These are phyloP conservation scores for Veloporphyrellus conicus DNA, from an alignment of 1,284 basidiomycete species.

Conservation along the genomic window DNA sequence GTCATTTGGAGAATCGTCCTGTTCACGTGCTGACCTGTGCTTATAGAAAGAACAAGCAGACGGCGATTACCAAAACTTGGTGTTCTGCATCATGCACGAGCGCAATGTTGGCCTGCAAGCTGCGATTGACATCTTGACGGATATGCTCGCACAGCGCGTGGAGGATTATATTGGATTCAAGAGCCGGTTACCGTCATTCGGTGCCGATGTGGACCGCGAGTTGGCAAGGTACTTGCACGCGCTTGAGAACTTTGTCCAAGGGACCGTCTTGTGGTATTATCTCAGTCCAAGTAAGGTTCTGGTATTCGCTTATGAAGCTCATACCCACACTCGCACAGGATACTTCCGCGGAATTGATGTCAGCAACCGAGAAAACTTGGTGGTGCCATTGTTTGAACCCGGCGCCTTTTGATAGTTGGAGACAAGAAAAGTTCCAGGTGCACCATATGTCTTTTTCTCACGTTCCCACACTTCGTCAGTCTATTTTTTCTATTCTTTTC, in stretches of 20 bases:
- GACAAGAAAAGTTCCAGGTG: too few relatives aligned
- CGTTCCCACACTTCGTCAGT: background rate
- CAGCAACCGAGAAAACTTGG: constrained; percentile 26
- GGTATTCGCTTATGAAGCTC: constrained; percentile 10
- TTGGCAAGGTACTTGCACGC: constrained; percentile 38
- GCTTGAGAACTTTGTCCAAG: constrained; percentile 47
- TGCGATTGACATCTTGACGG: constrained; percentile 41
- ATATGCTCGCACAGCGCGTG: constrained; percentile 42
- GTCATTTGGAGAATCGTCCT: constrained; percentile 1
- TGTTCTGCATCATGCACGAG: constrained; percentile 46
- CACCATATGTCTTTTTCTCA: background rate
- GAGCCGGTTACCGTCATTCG: constrained; percentile 40
- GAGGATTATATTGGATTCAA: constrained; percentile 40
- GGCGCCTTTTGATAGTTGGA: constrained; percentile 20
- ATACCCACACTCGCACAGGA: constrained; percentile 12
- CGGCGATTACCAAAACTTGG: constrained; percentile 48
- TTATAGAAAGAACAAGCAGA: constrained; percentile 48
- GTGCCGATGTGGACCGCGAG: constrained; percentile 38
- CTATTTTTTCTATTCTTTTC: background rate
- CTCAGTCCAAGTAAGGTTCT: constrained; percentile 35
- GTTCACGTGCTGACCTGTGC: constrained; percentile 4
- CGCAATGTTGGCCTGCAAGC: constrained; percentile 41
- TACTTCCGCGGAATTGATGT: constrained; percentile 35
- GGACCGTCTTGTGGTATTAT: constrained; percentile 48
- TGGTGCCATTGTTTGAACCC: constrained; percentile 29